Evolutionary conservation across 495 filamentous ascomycete genomes (phyloP).

Genomic region (Xylaria acuta): DNA sequence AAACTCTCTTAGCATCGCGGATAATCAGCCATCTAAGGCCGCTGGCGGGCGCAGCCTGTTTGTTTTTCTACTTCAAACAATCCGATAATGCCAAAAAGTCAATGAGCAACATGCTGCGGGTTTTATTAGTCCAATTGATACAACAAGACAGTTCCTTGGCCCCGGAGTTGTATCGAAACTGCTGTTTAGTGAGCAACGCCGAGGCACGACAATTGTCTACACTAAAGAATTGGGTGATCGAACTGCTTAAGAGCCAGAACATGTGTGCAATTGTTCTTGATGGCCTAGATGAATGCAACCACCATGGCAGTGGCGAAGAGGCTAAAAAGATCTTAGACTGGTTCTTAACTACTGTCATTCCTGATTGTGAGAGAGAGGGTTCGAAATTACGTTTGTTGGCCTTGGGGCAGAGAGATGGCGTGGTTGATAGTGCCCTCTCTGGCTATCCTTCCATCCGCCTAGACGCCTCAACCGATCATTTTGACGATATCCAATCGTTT

Average conservation of each 20-base stretch:
- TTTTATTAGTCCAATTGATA: not conserved
- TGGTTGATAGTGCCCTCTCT: slow-evolving; percentile 1
- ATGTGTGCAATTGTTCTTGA: slow-evolving; percentile 16
- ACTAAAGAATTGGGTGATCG: not conserved
- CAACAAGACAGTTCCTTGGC: not conserved
- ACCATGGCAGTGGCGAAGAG: not conserved
- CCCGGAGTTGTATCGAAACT: not conserved
- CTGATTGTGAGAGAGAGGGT: not conserved
- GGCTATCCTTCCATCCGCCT: slow-evolving; percentile 15
- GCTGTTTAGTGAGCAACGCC: not conserved
- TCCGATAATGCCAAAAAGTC: not conserved
- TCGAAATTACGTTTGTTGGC: slow-evolving; percentile 13
- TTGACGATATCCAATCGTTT: slow-evolving; percentile 12
- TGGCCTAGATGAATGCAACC: slow-evolving; percentile 23
- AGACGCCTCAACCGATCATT: not conserved
- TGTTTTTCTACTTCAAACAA: slow-evolving; percentile 1
- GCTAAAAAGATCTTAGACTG: slow-evolving; percentile 13
- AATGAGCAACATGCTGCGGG: not conserved
- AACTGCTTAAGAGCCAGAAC: not conserved
- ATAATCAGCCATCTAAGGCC: not conserved
- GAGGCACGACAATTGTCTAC: not conserved
- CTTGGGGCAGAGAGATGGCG: slow-evolving; percentile 22
- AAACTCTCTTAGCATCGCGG: not conserved
- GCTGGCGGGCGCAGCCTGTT: not conserved
- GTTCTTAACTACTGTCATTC: slow-evolving; percentile 10